Evolutionary conservation across 108 stramenopile genomes (phyloP).

Genomic region (Pseudonitzschia delicatissima): DNA sequence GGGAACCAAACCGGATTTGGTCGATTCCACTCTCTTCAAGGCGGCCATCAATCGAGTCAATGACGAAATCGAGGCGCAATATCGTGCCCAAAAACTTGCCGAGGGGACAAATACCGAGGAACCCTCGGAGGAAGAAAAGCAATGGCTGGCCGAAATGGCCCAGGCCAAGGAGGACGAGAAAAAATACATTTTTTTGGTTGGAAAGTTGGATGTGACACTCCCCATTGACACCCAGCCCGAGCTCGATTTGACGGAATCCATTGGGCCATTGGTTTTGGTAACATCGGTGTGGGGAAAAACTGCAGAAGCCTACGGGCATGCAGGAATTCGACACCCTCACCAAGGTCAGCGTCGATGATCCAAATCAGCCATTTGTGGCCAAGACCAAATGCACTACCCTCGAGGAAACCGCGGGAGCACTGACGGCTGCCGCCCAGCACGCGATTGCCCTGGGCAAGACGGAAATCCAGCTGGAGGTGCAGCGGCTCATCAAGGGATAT

Average conservation of each 20-base stretch:
- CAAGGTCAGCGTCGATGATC: background rate
- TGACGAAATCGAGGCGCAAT: slow-evolving; percentile 15
- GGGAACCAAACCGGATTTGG: slow-evolving; percentile 4
- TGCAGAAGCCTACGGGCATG: slow-evolving; percentile 2
- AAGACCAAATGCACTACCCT: background rate
- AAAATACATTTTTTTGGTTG: slow-evolving; percentile 6
- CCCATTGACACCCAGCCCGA: slow-evolving; percentile 10
- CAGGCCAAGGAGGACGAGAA: slow-evolving; percentile 8
- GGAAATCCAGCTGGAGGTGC: slow-evolving; percentile 11
- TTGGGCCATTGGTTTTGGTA: slow-evolving; percentile 9
- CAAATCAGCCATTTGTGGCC: background rate
- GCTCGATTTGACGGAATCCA: slow-evolving; percentile 12
- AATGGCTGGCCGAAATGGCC: background rate
- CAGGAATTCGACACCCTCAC: slow-evolving; percentile 13
- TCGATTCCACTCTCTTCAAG: background rate
- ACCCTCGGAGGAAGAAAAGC: background rate
- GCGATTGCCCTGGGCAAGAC: slow-evolving; percentile 1
- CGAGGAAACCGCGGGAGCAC: slow-evolving; percentile 3
- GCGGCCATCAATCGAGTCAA: slow-evolving; percentile 9
- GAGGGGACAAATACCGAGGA: background rate
- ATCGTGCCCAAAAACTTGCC: background rate
- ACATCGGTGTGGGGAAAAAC: slow-evolving; percentile 5
- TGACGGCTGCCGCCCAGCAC: slow-evolving; percentile 12
- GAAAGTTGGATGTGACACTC: background rate
- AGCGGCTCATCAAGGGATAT: slow-evolving; percentile 13